Evolutionary conservation across 495 filamentous ascomycete species (phyloP).

Genomic region (Wilcoxina mikolae): DNA sequence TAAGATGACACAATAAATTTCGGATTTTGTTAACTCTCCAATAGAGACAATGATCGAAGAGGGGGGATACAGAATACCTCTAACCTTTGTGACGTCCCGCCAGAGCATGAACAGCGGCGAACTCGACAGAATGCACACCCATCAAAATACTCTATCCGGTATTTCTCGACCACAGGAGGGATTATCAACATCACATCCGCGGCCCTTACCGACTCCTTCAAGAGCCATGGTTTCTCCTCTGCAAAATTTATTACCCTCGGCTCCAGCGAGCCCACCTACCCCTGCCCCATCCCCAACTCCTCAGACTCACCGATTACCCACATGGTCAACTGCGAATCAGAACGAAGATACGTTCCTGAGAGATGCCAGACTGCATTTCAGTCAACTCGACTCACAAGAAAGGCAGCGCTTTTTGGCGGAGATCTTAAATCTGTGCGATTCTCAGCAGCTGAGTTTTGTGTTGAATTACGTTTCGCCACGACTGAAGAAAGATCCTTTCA

Average conservation of each 20-base stretch:
- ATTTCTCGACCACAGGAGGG: conserved; percentile 17
- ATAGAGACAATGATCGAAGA: conserved; percentile 7
- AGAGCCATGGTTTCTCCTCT: conserved; percentile 28
- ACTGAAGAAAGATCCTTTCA: conserved; percentile 91
- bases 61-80: conserved; percentile 1
- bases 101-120: conserved; percentile 1
- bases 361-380: conserved; percentile 28
- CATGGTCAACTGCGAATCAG: conserved; percentile 27
- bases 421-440: conserved; percentile 80
- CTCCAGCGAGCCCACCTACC: conserved; percentile 28
- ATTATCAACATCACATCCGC: conserved; percentile 23
- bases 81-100: not conserved
- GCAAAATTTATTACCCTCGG: conserved; percentile 27
- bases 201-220: conserved; percentile 27
- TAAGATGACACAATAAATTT: no score
- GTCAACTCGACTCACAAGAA: conserved; percentile 31
- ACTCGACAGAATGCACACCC: conserved; percentile 3
- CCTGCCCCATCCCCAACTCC: conserved; percentile 28
- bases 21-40: no score
- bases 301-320: conserved; percentile 27
- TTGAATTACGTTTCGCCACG: conserved; percentile 82
- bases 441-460: conserved; percentile 85
- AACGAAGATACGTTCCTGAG: conserved; percentile 28
- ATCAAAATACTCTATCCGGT: conserved; percentile 7
- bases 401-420: conserved; percentile 57